Conservation (phyloP, 2,329 filamentous ascomycete species). For the Aureobasidium musti region DNA sequence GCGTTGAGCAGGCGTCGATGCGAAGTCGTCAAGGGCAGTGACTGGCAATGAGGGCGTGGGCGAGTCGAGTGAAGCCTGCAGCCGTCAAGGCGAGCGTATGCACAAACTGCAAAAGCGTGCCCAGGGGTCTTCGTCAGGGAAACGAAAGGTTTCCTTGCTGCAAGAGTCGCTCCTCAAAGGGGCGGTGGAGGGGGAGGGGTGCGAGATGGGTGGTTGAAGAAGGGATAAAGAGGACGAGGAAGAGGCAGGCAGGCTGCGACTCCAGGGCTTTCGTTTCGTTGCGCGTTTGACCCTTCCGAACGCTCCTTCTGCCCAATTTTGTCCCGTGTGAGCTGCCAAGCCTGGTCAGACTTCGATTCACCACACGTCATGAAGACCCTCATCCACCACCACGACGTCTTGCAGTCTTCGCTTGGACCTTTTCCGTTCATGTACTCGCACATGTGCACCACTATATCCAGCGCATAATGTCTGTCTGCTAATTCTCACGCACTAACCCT, state of each 20-base stretch:
- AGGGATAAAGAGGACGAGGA: not conserved
- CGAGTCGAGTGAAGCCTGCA: not conserved
- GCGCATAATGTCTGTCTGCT: not conserved
- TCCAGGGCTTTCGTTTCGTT: conserved; percentile 1
- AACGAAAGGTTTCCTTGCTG: conserved; percentile 14
- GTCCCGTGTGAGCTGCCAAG: conserved; percentile 2
- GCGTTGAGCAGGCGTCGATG: not conserved
- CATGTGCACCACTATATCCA: conserved; percentile 1
- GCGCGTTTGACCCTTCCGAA: not conserved
- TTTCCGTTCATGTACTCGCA: not conserved
- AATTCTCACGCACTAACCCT: not conserved
- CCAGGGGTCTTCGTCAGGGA: conserved; percentile 1
- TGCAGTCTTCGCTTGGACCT: not conserved
- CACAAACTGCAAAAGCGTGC: conserved; percentile 1
- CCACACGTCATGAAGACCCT: conserved; percentile 1
- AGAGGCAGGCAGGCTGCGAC: not conserved
- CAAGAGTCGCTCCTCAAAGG: conserved; percentile 19
- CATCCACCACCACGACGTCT: not conserved
- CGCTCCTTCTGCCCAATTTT: not conserved
- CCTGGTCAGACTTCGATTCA: conserved; percentile 4
- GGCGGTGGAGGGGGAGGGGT: not conserved
- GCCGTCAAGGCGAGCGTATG: conserved; percentile 4
- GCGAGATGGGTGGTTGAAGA: conserved; percentile 9
- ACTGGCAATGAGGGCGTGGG: conserved; percentile 1
- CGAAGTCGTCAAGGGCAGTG: not conserved